Evolutionary conservation across 495 filamentous ascomycete species (phyloP).

Genomic region (Cairneyella variabilis): DNA sequence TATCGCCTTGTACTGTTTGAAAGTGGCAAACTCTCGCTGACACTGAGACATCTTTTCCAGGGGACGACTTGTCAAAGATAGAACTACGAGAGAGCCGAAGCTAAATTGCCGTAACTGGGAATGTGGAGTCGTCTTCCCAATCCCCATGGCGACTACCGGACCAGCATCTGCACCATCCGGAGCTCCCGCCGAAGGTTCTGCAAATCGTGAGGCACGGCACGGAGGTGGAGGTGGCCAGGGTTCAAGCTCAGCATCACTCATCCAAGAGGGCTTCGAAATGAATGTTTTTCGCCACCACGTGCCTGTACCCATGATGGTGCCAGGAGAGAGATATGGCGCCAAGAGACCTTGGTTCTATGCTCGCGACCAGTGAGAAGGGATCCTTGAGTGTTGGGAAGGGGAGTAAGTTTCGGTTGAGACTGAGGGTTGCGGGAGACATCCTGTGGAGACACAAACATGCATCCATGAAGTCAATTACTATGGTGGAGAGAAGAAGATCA

Average conservation of each 20-base stretch:
- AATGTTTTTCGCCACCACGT: conserved; percentile 54
- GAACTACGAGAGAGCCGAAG: conserved; percentile 57
- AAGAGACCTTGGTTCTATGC: conserved; percentile 63
- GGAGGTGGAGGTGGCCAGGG: too few relatives aligned
- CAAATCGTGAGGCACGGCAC: conserved; percentile 8
- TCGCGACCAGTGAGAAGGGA: conserved; percentile 1
- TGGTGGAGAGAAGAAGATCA: too few relatives aligned
- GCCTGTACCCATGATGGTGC: conserved; percentile 70
- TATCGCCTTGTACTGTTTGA: not conserved
- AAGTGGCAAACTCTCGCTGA: conserved; percentile 1
- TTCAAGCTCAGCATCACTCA: too few relatives aligned
- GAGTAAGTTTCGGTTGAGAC: too few relatives aligned
- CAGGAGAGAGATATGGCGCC: conserved; percentile 45
- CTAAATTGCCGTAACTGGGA: conserved; percentile 94
- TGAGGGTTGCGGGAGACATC: too few relatives aligned
- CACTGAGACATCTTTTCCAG: conserved; percentile 29
- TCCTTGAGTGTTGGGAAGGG: too few relatives aligned
- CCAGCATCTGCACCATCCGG: not conserved
- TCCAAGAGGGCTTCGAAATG: conserved; percentile 26
- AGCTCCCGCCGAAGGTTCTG: not conserved
- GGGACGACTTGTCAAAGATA: conserved; percentile 71
- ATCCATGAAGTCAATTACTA: too few relatives aligned
- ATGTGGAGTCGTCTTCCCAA: conserved; percentile 77
- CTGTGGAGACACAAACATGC: too few relatives aligned
- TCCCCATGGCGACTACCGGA: too few relatives aligned